Percentiles rank a stretch among this genome's conserved stretches.
Conservation (phyloP, 1,139 yeast genomes). For the Sugiyamaella pinicola region DNA sequence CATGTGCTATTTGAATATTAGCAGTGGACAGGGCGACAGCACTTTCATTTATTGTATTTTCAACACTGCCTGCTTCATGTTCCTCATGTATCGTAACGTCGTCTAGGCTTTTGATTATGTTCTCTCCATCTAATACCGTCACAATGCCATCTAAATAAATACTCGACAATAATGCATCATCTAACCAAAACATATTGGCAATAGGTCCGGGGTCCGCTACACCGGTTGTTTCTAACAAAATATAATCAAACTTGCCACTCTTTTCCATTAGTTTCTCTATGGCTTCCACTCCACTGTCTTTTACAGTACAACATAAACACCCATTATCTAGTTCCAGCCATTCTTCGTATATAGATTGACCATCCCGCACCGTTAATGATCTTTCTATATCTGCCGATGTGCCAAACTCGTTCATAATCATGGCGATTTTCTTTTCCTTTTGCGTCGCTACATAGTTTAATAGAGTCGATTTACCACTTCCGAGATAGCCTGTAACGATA, state of each 20-base stretch:
- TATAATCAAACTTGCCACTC: slow-evolving; percentile 79
- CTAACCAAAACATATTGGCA: slow-evolving; percentile 97
- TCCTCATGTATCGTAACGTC: slow-evolving; percentile 62
- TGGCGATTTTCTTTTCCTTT: slow-evolving; percentile 76
- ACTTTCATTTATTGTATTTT: slow-evolving; percentile 24
- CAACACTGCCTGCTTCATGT: slow-evolving; percentile 48
- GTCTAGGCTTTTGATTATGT: slow-evolving; percentile 65
- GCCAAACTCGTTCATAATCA: slow-evolving; percentile 67
- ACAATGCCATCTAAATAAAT: slow-evolving; percentile 91
- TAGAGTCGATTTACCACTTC: slow-evolving; percentile 92
- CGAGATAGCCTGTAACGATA: slow-evolving; percentile 90
- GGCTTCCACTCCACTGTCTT: slow-evolving; percentile 92
- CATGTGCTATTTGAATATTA: slow-evolving; percentile 84
- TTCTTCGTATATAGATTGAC: slow-evolving; percentile 62
- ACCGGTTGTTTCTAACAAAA: slow-evolving; percentile 91
- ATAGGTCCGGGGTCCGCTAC: slow-evolving; percentile 98
- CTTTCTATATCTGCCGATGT: slow-evolving; percentile 78
- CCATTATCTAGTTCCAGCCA: slow-evolving; percentile 98
- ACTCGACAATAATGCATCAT: slow-evolving; percentile 79
- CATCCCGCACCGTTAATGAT: slow-evolving; percentile 73
- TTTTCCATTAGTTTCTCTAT: slow-evolving; percentile 82
- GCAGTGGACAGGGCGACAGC: slow-evolving; percentile 71
- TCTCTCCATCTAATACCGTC: slow-evolving; percentile 83
- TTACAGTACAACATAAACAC: slow-evolving; percentile 93
- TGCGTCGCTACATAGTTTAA: slow-evolving; percentile 70